Evolutionary conservation across 495 filamentous ascomycete species (phyloP), one percentile per base, ranked within the genome.

Genomic region (Terfezia boudieri): DNA sequence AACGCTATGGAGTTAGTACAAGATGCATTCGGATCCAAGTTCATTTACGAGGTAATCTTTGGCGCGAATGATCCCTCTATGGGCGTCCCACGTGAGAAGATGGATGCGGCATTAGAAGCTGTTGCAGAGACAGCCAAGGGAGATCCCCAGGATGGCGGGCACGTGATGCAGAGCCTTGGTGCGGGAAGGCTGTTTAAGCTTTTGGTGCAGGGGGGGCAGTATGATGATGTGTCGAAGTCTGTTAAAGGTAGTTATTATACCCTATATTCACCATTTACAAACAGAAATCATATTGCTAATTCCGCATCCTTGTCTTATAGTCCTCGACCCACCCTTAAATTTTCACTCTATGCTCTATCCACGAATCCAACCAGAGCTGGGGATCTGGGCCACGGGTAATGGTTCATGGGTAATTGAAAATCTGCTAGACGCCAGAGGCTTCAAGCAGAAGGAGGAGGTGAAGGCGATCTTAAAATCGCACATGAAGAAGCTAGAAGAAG

Each of bases 171-270:
- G 53, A 73, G 74, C 0, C 70, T 85, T 2, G 74, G 76, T 55
- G 81, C 79, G 2, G 84, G 85, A n/a, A 78, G 83, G 51, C 82
- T 94, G 79, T 75, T 94, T 57, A 95, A 93, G 68, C 80, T 80
- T 0, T 74, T 99, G 1, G 83, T 94, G 26, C 76, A 82, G 36
- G 89, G 90, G 20, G 90, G 92, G 9, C 77, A 74, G 23, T 98
- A 81, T 66, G 86, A 94, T 68, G 71, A 71, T 22, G 73, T 71
- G 37, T 71, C 73, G 3, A 84, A 83, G 66, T 74, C 72, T 50
- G 69, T 93, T 49, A 76, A 78, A 61, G 52, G 62, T 64, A 55
- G 59, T 61, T 58, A 38, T 35, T 23, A 23, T 51, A 14, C 11
- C 51, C 51, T 55, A 60, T 57, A 14, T 52, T 9, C 26, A n/a